Evolutionary conservation across 169 alveolate genomes (phyloP).

Genomic region (Eimeria falciformis): DNA sequence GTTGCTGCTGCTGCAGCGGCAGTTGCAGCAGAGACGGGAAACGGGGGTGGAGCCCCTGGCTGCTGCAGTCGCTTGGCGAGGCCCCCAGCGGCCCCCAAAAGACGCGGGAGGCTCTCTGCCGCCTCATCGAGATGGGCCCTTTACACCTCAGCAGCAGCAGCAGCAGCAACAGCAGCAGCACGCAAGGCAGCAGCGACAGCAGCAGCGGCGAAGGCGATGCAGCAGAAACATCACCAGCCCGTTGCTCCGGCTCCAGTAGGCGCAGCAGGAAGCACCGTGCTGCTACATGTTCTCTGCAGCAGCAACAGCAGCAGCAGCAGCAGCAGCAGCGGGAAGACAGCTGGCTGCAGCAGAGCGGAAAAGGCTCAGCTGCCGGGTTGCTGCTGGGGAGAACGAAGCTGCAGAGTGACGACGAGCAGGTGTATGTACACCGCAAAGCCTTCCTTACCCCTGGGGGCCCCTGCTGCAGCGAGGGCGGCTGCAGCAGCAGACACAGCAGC

Average conservation of each 20-base stretch:
- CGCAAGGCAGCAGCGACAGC: not conserved
- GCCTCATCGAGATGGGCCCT: constrained; percentile 27
- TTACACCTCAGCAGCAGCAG: constrained; percentile 15
- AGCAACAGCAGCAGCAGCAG: not conserved
- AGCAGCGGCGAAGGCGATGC: not conserved
- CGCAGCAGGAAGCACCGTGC: constrained; percentile 24
- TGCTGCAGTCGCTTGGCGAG: constrained; percentile 13
- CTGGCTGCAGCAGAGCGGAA: constrained; percentile 33
- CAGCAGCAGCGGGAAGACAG: not conserved
- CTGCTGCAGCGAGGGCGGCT: constrained; percentile 27
- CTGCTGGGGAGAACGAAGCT: not conserved
- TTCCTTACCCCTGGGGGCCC: not conserved
- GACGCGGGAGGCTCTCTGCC: constrained; percentile 6
- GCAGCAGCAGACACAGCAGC: constrained; percentile 32
- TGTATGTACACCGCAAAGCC: constrained; percentile 27
- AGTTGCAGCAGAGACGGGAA: not conserved
- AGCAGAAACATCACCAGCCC: not conserved
- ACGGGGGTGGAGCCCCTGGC: constrained; percentile 21
- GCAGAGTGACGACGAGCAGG: constrained; percentile 43
- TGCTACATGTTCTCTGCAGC: not conserved
- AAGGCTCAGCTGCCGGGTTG: not conserved
- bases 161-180: not conserved
- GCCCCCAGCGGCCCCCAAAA: not conserved
- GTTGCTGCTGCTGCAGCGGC: not conserved
- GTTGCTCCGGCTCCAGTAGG: not conserved